Conservation (phyloP, 2,329 filamentous ascomycete genomes). For the Pseudomassariella vexata region DNA sequence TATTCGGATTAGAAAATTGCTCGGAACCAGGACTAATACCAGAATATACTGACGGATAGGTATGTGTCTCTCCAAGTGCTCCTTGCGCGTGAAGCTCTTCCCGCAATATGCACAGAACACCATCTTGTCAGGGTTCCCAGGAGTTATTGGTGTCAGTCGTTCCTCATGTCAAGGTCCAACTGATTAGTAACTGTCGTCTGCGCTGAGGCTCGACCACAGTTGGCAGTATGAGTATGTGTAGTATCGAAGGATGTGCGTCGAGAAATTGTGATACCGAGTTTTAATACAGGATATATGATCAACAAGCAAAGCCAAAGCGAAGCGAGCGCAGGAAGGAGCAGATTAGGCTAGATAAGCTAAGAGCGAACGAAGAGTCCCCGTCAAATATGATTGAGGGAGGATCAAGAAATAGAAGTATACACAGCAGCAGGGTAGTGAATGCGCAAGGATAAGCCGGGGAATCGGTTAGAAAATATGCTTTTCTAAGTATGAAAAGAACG, state of each 20-base stretch:
- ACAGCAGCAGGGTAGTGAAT: conserved; percentile 7
- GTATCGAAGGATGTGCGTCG: neutral
- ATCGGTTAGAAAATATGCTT: neutral
- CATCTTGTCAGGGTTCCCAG: conserved; percentile 15
- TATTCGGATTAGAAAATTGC: too few relatives aligned
- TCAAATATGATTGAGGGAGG: neutral
- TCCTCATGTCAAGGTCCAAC: conserved; percentile 1
- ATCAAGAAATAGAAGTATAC: neutral
- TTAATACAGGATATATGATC: neutral
- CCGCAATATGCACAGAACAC: conserved; percentile 50
- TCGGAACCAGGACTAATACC: neutral
- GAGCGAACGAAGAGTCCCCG: neutral
- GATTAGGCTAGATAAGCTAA: conserved; percentile 2
- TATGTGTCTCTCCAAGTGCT: conserved; percentile 50
- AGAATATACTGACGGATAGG: conserved; percentile 37
- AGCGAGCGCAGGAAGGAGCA: neutral
- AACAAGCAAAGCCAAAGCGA: neutral
- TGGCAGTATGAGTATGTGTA: neutral
- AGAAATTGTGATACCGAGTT: neutral
- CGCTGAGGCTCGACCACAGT: neutral
- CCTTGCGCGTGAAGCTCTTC: conserved; percentile 49
- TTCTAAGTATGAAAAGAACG: conserved; percentile 17
- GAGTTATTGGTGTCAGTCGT: neutral
- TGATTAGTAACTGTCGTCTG: conserved; percentile 3
- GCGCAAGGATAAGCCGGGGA: conserved; percentile 9